Conservation (phyloP, 2,329 filamentous ascomycete genomes). For the Metarhizium guizhouense region DNA sequence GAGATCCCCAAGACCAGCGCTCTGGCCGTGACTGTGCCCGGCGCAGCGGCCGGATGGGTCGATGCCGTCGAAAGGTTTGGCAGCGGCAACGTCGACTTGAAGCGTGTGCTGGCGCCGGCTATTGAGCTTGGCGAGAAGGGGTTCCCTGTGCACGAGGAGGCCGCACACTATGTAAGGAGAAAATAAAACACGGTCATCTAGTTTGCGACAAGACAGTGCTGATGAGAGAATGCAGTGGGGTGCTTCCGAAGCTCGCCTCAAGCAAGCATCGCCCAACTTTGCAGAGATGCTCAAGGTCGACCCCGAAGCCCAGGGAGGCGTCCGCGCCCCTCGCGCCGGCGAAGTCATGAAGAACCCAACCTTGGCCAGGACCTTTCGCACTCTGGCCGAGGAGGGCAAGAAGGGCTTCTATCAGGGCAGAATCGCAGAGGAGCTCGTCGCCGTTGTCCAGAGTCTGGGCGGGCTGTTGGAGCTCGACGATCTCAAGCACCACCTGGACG, state of each 20-base stretch:
- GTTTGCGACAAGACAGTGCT: background rate
- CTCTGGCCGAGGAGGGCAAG: conserved; percentile 73
- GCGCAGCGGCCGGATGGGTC: conserved; percentile 87
- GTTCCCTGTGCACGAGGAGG: conserved; percentile 78
- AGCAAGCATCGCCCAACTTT: conserved; percentile 73
- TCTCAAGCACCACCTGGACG: conserved; percentile 61
- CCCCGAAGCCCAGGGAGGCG: conserved; percentile 55
- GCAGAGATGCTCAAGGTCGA: conserved; percentile 82
- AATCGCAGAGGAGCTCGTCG: conserved; percentile 72
- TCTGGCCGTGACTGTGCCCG: conserved; percentile 79
- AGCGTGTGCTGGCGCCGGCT: conserved; percentile 72
- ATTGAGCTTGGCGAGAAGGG: conserved; percentile 81
- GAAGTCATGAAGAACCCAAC: conserved; percentile 85
- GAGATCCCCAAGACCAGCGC: conserved; percentile 68
- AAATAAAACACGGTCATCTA: background rate
- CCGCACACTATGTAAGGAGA: conserved; percentile 56
- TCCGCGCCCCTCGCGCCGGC: conserved; percentile 65
- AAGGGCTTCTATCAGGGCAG: conserved; percentile 83
- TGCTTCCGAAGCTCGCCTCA: conserved; percentile 51
- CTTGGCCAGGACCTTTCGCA: conserved; percentile 71
- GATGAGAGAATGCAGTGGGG: conserved; percentile 53
- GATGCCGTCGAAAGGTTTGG: conserved; percentile 84
- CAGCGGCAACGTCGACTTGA: conserved; percentile 70
- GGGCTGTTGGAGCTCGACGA: conserved; percentile 75
- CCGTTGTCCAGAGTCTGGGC: conserved; percentile 66